Conservation (phyloP, 208 protist genomes). For the Leptomonas seymouri region DNA sequence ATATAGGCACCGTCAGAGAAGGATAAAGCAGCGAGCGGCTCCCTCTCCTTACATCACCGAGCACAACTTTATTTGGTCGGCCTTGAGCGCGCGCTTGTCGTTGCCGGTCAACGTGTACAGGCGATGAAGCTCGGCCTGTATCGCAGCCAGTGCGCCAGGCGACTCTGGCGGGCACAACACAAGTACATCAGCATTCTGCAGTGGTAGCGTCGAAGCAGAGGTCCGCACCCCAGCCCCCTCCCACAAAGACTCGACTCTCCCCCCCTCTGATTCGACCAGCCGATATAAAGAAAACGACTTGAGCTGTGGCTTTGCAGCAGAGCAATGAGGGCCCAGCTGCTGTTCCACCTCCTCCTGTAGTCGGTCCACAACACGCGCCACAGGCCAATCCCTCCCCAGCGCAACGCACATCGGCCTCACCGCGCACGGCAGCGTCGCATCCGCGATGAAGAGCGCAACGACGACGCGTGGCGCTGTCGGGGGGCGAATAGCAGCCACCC, state of each 20-base stretch:
- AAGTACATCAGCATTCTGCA: slow-evolving; percentile 61
- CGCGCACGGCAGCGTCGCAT: slow-evolving; percentile 20
- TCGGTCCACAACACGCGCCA: slow-evolving; percentile 42
- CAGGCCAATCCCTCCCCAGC: slow-evolving; percentile 46
- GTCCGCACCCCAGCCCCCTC: background rate
- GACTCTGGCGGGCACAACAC: slow-evolving; percentile 32
- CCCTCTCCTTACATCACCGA: slow-evolving; percentile 42
- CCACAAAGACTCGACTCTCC: background rate
- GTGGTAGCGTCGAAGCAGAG: background rate
- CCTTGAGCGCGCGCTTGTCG: slow-evolving; percentile 41
- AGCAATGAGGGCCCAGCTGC: slow-evolving; percentile 13
- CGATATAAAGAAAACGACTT: slow-evolving; percentile 21
- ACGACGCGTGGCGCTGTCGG: slow-evolving; percentile 21
- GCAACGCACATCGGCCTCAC: slow-evolving; percentile 45
- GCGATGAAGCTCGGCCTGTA: slow-evolving; percentile 50
- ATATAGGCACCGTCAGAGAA: background rate
- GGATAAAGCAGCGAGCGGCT: background rate
- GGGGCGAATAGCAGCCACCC: slow-evolving; percentile 18
- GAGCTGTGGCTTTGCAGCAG: background rate
- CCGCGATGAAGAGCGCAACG: slow-evolving; percentile 35
- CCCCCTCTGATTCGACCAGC: background rate
- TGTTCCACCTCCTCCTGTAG: slow-evolving; percentile 38
- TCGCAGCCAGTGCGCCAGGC: slow-evolving; percentile 16
- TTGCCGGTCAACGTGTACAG: slow-evolving; percentile 54
- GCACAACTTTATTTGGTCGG: slow-evolving; percentile 70